Evolutionary conservation across 805 yeast genomes (phyloP), one percentile per base, ranked within the genome.

Genomic region (Candida chauliodis): DNA sequence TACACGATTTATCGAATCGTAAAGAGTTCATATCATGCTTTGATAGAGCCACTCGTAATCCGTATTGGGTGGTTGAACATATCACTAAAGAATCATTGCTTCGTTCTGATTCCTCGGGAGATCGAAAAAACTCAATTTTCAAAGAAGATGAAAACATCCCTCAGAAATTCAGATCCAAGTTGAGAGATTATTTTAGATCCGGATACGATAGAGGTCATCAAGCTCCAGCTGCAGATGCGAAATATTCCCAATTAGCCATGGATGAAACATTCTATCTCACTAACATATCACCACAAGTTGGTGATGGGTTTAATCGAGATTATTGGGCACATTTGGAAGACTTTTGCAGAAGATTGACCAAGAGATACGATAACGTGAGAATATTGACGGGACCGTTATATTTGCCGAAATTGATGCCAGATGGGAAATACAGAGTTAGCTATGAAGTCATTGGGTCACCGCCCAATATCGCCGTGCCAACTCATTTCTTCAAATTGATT

Each of bases 151-250:
- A 85, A 55, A 51, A 56, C 9, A 76, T 93, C 28, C 99, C 99
- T 0, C 59, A 61, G 20, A 73, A 67, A 51, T 93, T 88, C 59
- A 73, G 97, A 48, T 91, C 82, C 2, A 69, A 75, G 37, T 67
- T 93, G 40, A 73, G 80, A 44, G 98, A 93, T 61, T 93, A 84
- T 59, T 93, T 91, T 70, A 75, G 98, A 50, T 81, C 93, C 22
- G 99, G 99, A 1, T 93, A 87, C 61, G 99, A 93, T 59, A 69
- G 98, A 47, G 99, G 99, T 5, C 99, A 93, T 61, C 88, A 86
- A 52, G 97, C 96, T 0, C 97, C 99, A 3, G 99, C 99, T 4
- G 98, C 98, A 0, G 85, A 93, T 59, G 97, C 98, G 18, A 89
- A 87, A 56, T 93, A 79, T 63, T 78, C 79, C 22, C 99, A 93